phyloP scores from a whole-genome alignment of 495 filamentous ascomycete genomes.

The Xylaria sp. region DNA sequence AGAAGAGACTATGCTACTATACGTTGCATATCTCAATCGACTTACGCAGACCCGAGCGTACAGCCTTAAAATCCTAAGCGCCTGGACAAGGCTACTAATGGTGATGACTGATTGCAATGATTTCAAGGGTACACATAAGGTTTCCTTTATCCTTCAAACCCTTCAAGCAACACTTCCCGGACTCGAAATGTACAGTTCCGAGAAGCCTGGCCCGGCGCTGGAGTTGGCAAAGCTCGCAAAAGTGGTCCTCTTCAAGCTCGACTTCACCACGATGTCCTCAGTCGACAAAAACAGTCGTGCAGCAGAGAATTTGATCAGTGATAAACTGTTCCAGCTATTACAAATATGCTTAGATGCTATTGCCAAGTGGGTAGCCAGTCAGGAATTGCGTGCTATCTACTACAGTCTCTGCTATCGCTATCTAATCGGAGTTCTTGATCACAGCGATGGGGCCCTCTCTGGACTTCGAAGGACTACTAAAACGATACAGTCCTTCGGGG shows the following conservation, averaged over 20 bases:
- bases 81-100: constrained; percentile 83
- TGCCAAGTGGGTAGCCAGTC: constrained; percentile 69
- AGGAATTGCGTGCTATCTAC: constrained; percentile 76
- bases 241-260: constrained; percentile 74
- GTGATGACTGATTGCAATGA: constrained; percentile 80
- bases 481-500: constrained; percentile 77
- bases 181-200: constrained; percentile 73
- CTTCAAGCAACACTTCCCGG: constrained; percentile 87
- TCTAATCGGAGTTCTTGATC: constrained; percentile 72
- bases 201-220: constrained; percentile 68
- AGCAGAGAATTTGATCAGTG: constrained; percentile 76
- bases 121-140: constrained; percentile 69
- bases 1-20: constrained; percentile 60
- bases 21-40: constrained; percentile 69
- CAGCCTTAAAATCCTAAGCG: constrained; percentile 68
- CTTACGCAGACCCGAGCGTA: constrained; percentile 62
- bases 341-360: constrained; percentile 79
- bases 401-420: constrained; percentile 91
- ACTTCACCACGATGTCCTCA: constrained; percentile 55
- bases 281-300: constrained; percentile 53
- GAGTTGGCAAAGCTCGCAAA: constrained; percentile 80
- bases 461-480: constrained; percentile 71
- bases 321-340: constrained; percentile 91
- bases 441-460: constrained; percentile 47
- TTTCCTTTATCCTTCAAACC: constrained; percentile 79